Evolutionary conservation across 768 basidiomycete species (phyloP).

Genomic region (Pisolithus marmoratus): DNA sequence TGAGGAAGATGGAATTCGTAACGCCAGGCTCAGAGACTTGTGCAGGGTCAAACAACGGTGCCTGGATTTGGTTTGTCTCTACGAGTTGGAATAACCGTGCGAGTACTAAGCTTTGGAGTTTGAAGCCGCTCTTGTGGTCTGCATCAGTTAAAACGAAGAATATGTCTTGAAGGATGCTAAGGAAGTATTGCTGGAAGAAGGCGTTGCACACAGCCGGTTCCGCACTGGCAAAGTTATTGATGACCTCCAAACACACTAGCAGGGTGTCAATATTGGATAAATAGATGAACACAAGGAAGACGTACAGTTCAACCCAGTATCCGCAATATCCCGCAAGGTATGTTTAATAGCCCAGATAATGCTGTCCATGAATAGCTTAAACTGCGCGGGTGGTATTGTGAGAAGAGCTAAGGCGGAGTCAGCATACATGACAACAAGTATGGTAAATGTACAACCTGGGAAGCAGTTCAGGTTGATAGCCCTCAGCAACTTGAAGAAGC

Average conservation of each 20-base stretch:
- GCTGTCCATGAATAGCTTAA: slow-evolving; percentile 97
- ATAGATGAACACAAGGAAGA: slow-evolving; percentile 1
- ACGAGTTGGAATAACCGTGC: slow-evolving; percentile 92
- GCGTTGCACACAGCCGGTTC: slow-evolving; percentile 76
- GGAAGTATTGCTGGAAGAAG: slow-evolving; percentile 96
- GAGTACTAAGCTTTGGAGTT: slow-evolving; percentile 88
- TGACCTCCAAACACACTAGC: slow-evolving; percentile 84
- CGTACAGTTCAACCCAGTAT: slow-evolving; percentile 76
- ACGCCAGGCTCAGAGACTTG: slow-evolving; percentile 64
- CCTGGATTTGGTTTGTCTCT: slow-evolving; percentile 70
- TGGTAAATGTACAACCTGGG: slow-evolving; percentile 61
- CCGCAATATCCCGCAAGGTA: slow-evolving; percentile 97
- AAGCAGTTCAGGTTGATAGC: slow-evolving; percentile 93
- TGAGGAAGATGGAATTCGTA: slow-evolving; percentile 74
- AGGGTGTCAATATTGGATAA: slow-evolving; percentile 4
- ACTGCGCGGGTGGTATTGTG: slow-evolving; percentile 82
- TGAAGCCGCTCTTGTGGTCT: slow-evolving; percentile 99
- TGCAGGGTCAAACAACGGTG: slow-evolving; percentile 79
- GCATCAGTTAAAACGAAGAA: slow-evolving; percentile 97
- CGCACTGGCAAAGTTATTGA: slow-evolving; percentile 89
- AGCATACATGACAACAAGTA: not conserved
- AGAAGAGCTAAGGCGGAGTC: slow-evolving; percentile 50
- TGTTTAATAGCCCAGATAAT: slow-evolving; percentile 99
- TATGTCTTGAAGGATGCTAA: slow-evolving; percentile 89
- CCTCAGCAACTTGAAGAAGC: slow-evolving; percentile 93